Conservation (phyloP, 139 green algal species). For the Micractinium conductrix region DNA sequence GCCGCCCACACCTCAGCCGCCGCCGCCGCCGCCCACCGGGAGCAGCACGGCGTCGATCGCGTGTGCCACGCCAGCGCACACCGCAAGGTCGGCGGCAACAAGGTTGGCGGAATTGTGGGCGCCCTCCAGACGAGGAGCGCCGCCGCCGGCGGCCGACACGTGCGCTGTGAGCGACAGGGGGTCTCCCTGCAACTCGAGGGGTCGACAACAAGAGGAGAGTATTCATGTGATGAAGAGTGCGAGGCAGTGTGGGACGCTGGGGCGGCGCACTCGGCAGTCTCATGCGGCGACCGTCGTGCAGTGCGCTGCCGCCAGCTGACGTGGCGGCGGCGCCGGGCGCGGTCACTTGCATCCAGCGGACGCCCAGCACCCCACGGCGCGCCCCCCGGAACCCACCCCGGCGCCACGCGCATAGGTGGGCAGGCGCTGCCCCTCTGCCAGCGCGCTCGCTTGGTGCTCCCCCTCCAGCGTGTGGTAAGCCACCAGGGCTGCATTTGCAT, state of each 20-base stretch:
- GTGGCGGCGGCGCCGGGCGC: too few relatives aligned
- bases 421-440: background rate
- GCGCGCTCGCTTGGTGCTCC: too few relatives aligned
- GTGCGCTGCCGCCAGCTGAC: too few relatives aligned
- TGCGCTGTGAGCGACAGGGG: too few relatives aligned
- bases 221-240: too few relatives aligned
- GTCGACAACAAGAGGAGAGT: too few relatives aligned
- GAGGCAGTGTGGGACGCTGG: too few relatives aligned
- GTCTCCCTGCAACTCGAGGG: too few relatives aligned
- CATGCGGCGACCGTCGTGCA: too few relatives aligned
- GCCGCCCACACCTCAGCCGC: background rate
- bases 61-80: background rate
- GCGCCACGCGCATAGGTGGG: background rate
- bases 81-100: background rate
- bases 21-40: background rate
- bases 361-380: too few relatives aligned
- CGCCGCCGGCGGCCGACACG: background rate
- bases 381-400: background rate
- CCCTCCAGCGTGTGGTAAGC: background rate
- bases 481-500: background rate
- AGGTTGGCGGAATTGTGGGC: background rate
- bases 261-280: too few relatives aligned
- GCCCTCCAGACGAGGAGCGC: background rate
- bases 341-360: too few relatives aligned
- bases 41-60: constrained; percentile 10